phyloP scores from a whole-genome alignment of 1,284 basidiomycete species.

The Sporisorium exsertum region DNA sequence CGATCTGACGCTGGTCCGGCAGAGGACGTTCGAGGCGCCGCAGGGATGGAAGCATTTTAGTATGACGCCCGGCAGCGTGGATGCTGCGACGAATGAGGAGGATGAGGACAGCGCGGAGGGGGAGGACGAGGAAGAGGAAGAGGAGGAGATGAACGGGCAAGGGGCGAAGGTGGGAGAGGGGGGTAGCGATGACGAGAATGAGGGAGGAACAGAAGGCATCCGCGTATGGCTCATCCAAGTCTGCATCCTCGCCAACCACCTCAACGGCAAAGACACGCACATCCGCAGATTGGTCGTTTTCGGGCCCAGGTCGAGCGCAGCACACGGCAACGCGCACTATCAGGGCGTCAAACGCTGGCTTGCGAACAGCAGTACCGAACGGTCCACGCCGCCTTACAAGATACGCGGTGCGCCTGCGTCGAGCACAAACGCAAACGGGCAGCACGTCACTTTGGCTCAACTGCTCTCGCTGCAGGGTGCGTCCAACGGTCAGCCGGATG shows the following conservation, averaged over 20 bases:
- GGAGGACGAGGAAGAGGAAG: not conserved
- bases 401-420: not conserved
- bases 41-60: constrained; percentile 95
- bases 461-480: constrained; percentile 23
- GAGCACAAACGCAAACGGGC: not conserved
- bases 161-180: constrained; percentile 70
- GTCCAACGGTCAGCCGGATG: not conserved
- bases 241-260: constrained; percentile 90
- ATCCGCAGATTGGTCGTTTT: constrained; percentile 88
- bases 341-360: constrained; percentile 8
- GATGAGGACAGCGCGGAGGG: constrained; percentile 74
- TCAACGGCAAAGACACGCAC: constrained; percentile 99
- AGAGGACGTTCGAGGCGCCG: constrained; percentile 72
- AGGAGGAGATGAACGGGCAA: not conserved
- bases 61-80: constrained; percentile 73
- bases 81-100: constrained; percentile 73
- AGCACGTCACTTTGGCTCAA: constrained; percentile 34
- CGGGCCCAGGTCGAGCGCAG: constrained; percentile 73
- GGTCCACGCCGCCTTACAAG: constrained; percentile 2
- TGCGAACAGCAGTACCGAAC: not conserved
- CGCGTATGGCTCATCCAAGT: constrained; percentile 85
- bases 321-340: not conserved
- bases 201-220: constrained; percentile 38
- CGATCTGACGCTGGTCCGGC: constrained; percentile 83
- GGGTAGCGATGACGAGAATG: constrained; percentile 75